Conservation (phyloP, 1,284 basidiomycete genomes). For the Gymnopus androsaceus region DNA sequence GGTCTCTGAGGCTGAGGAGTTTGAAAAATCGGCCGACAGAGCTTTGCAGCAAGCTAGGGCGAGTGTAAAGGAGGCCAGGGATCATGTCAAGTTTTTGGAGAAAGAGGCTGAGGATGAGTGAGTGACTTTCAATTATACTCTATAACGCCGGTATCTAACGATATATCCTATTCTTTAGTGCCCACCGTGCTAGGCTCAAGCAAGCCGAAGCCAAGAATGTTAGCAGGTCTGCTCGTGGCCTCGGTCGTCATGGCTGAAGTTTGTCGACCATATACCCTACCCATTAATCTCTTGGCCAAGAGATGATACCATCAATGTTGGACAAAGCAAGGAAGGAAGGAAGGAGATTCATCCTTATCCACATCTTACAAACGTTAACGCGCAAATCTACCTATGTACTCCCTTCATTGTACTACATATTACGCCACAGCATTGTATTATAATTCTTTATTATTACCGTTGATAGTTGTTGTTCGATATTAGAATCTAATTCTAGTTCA, state of each 20-base stretch:
- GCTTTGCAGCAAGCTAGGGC: slow-evolving; percentile 49
- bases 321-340: no score
- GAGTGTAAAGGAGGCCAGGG: slow-evolving; percentile 50
- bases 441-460: no score
- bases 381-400: no score
- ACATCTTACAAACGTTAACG: no score
- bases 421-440: no score
- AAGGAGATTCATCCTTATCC: no score
- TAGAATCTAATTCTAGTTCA: no score
- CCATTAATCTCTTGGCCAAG: no score
- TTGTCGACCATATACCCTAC: no score
- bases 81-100: slow-evolving; percentile 56
- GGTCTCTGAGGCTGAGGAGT: slow-evolving; percentile 53
- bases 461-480: no score
- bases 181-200: slow-evolving; percentile 56
- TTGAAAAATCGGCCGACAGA: slow-evolving; percentile 56
- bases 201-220: slow-evolving; percentile 59
- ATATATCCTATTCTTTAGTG: slow-evolving; percentile 40
- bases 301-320: no score
- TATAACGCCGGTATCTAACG: background rate
- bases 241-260: slow-evolving; percentile 58
- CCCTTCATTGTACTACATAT: no score
- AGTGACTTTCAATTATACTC: slow-evolving; percentile 24
- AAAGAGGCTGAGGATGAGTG: slow-evolving; percentile 59
- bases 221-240: slow-evolving; percentile 51